Percentiles rank a stretch among this genome's conserved stretches.
Conservation (phyloP, 345 rosid species). For the Aquilaria sinensis region DNA sequence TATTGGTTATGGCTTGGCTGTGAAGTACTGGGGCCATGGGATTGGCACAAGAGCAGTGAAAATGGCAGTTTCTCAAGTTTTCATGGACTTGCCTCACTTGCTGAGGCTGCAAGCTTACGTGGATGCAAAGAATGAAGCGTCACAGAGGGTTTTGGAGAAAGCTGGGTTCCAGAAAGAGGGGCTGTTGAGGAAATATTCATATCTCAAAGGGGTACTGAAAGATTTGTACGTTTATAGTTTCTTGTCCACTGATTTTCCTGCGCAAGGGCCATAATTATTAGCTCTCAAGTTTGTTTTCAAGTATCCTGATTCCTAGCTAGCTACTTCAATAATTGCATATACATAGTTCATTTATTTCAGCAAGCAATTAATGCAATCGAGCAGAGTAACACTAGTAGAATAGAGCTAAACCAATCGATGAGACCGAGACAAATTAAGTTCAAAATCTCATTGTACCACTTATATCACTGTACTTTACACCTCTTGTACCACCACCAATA, state of each 20-base stretch:
- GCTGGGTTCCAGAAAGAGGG: conserved; percentile 37
- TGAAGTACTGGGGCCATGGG: conserved; percentile 44
- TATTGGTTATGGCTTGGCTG: conserved; percentile 33
- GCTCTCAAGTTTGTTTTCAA: too few species aligned
- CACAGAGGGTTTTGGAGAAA: conserved; percentile 42
- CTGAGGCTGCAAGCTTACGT: conserved; percentile 40
- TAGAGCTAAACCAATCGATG: too few species aligned
- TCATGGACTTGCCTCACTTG: conserved; percentile 24
- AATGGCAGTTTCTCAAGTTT: conserved; percentile 23
- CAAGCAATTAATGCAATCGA: too few species aligned
- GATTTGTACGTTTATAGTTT: conserved; percentile 29
- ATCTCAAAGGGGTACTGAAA: conserved; percentile 24
- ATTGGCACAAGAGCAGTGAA: conserved; percentile 29
- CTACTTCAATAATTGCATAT: too few species aligned
- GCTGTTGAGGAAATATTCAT: conserved; percentile 29
- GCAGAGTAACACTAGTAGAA: too few species aligned
- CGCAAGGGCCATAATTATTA: too few species aligned
- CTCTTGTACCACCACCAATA: too few species aligned
- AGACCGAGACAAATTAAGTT: too few species aligned
- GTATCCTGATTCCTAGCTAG: too few species aligned
- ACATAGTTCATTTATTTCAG: too few species aligned
- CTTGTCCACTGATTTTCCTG: conserved; percentile 19
- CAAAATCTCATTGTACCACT: too few species aligned
- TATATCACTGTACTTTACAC: too few species aligned
- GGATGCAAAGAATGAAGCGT: conserved; percentile 27